These are phyloP conservation scores for Dujonia santamariae DNA, from an alignment of 1,139 yeast genomes.

Conservation along the genomic window DNA sequence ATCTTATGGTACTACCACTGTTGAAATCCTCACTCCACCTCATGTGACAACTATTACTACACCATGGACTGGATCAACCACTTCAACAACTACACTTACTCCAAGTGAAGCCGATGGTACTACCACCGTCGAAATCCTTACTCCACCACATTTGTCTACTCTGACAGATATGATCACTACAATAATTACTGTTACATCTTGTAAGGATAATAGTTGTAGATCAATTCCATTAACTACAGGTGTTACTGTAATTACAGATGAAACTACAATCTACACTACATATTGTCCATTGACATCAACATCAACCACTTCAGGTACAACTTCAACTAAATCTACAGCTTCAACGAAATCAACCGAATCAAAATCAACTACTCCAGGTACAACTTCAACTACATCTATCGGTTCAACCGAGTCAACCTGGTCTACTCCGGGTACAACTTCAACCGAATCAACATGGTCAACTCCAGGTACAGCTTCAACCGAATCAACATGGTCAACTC, in stretches of 20 bases:
- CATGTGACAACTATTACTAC: no score
- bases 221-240: conserved; percentile 37
- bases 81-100: no score
- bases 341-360: not conserved
- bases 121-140: no score
- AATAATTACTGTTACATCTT: conserved; percentile 42
- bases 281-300: conserved; percentile 32
- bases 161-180: conserved; percentile 15
- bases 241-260: conserved; percentile 29
- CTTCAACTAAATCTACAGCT: not conserved
- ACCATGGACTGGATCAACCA: no score
- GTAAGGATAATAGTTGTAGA: conserved; percentile 33
- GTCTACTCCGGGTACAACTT: not conserved
- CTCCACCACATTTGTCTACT: no score
- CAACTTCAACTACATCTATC: not conserved
- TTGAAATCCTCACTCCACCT: no score
- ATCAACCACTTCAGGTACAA: not conserved
- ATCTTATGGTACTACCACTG: no score
- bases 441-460: no score
- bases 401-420: not conserved
- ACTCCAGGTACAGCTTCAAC: no score
- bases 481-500: no score
- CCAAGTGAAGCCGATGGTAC: no score
- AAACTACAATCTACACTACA: conserved; percentile 31
- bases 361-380: not conserved